Conservation (phyloP, 2,329 filamentous ascomycete species). For the Grosmannia clavigera region DNA sequence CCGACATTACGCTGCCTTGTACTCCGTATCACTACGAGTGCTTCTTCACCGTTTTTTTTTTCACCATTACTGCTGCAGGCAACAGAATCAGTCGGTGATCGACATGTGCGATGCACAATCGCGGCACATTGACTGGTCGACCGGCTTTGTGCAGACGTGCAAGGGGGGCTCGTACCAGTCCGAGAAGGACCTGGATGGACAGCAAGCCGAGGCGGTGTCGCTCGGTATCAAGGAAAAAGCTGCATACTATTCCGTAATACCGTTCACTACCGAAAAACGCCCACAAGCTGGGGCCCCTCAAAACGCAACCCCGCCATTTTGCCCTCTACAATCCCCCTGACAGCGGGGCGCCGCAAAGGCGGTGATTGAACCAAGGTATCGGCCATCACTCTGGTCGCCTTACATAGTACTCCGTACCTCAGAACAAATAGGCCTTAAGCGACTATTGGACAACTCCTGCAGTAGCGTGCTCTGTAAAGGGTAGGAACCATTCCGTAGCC, state of each 20-base stretch:
- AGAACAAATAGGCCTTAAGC: no score
- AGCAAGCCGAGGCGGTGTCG: no score
- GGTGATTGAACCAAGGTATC: not conserved
- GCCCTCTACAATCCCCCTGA: not conserved
- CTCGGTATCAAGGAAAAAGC: no score
- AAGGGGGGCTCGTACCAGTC: not conserved
- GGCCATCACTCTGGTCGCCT: not conserved
- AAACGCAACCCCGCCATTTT: not conserved
- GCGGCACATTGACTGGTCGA: not conserved
- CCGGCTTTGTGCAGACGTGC: not conserved
- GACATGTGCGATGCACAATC: not conserved
- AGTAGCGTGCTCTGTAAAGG: not conserved
- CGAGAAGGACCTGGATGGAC: not conserved
- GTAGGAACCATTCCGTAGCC: not conserved
- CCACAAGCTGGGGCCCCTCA: not conserved
- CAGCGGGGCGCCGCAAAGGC: not conserved
- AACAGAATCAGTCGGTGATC: not conserved
- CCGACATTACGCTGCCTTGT: no score
- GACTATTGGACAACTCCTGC: not conserved
- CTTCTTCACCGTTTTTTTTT: not conserved
- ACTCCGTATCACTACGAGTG: no score
- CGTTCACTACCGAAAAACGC: not conserved
- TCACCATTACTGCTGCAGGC: not conserved
- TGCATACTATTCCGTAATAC: no score
- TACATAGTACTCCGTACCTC: not conserved